Base-by-base conservation (phyloP, 768 basidiomycete species). In the Kwoniella europaea region DNA sequence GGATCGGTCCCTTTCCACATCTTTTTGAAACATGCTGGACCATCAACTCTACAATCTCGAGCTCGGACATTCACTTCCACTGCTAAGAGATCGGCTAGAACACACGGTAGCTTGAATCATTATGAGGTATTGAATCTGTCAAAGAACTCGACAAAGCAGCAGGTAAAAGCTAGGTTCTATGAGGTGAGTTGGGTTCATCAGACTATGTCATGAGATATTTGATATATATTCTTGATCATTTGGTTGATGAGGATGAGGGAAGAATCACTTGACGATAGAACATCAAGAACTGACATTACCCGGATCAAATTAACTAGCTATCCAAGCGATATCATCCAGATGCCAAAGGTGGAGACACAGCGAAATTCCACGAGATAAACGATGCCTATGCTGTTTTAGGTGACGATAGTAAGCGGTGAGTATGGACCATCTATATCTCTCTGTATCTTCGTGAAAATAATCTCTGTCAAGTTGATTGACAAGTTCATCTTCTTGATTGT, bases 321-420 rank as follows among this genome's bases (percentile, higher is more conserved):
- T 81, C 79, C 12, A 82, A 82, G 67, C 79, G 79, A 68, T 73
- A 76, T 63, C 82, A 83, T 71, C 82, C 82, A 4, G 82, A 83
- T 75, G 67, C 77, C 4, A 70, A 76, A 55, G 79, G 80, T 1
- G 82, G 82, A 1, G 71, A 76, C 68, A 65, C 75, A 35, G 70
- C 67, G 9, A 74, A 73, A 46, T 83, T 83, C 56, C 77, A 81
- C 57, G 72, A 79, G 72, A 78, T 83, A 62, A 78, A 77, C 44
- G 80, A 83, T 66, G 82, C 82, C 16, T 82, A 83, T 67, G 71
- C 74, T 24, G 68, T 76, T 4, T 67, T 83, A 16, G 80, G 81
- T 6, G 80, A 83, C 55, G 82, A 83, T 27, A 50, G 68, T 15
- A 81, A 79, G 60, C 63, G 82, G 82, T 80, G 29, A 43, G 79